Evolutionary conservation across 805 yeast species (phyloP), one percentile per base, ranked within the genome.

Genomic region (Suhomyces sp.): DNA sequence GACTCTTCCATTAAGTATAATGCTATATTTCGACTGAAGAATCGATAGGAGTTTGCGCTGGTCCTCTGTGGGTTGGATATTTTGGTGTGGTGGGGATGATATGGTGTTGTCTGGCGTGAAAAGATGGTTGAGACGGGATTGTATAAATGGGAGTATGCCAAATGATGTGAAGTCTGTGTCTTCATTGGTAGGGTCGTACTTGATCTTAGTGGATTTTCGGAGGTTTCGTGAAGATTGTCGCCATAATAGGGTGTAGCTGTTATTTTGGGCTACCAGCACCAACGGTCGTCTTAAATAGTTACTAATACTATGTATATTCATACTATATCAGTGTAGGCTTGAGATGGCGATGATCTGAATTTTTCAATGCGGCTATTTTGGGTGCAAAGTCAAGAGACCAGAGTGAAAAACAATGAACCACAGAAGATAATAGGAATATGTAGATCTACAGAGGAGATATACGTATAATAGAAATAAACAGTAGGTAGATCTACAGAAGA

Each of bases 71-170:
- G 70, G 68, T 1, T 33, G 17, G 6, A 50, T 52, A 48, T 65
- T 63, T 13, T 19, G 27, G 9, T 39, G 47, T 7, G 61, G 58
- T 17, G 19, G 19, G 43, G 15, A 45, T 39, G 20, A 19, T 2
- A n/a, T 47, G 27, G 25, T 44, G 19, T 4, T 12, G 4, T 19
- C 21, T n/a, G 49, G 55, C 35, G 43, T 24, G 3, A 57, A 43
- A 10, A 53, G 33, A 15, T 53, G 24, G 48, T 67, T 63, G 45
- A 63, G 41, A 10, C 51, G 56, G n/a, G 51, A 43, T 44, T 63
- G 68, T 7, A 67, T 45, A 47, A 57, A 64, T 1, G 69, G 69
- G 10, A 66, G 43, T 1, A 67, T 47, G 1, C 65, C 66, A 45
- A 50, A 59, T 1, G 57, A 39, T 2, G 62, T 56, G 55, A 64